A percentile compares a stretch with the other conserved stretches of the same genome.
phyloP scores from a whole-genome alignment of 495 filamentous ascomycete species.

The Penicillium canescens region DNA sequence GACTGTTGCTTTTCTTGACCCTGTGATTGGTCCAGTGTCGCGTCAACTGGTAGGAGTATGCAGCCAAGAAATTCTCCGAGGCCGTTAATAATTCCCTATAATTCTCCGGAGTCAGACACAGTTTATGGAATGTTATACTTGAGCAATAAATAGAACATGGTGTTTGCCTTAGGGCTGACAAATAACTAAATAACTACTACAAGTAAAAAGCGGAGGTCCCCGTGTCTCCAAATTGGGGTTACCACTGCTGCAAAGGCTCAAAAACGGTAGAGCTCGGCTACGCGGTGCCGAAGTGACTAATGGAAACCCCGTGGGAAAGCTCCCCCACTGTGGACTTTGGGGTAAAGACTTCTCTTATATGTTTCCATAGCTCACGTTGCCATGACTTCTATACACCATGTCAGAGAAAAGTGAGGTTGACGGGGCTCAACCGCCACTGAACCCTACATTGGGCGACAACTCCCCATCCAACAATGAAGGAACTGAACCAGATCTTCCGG shows the following conservation, averaged over 20 bases:
- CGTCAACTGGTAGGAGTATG: not conserved
- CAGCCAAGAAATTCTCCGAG: conserved; percentile 2
- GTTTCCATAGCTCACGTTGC: not conserved
- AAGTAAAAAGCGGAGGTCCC: conserved; percentile 7
- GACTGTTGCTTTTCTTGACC: too few species aligned
- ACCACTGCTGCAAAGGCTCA: not conserved
- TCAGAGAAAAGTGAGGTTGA: conserved; percentile 7
- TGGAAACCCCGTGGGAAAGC: conserved; percentile 17
- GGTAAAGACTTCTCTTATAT: conserved; percentile 6
- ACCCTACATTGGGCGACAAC: not conserved
- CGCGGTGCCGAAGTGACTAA: conserved; percentile 29
- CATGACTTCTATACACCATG: not conserved
- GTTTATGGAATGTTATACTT: too few species aligned
- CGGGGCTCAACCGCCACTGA: not conserved
- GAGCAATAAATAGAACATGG: not conserved
- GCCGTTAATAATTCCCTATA: not conserved
- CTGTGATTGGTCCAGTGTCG: not conserved
- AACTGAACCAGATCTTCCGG: conserved; percentile 1
- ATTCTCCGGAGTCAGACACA: not conserved
- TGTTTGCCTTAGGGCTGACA: not conserved
- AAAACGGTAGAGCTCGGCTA: conserved; percentile 32
- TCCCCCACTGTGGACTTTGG: conserved; percentile 10
- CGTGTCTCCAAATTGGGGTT: not conserved
- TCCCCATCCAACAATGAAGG: not conserved
- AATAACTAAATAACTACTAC: too few species aligned